Conservation (phyloP, 805 yeast species). For the Zygotorulaspora chibaensis region DNA sequence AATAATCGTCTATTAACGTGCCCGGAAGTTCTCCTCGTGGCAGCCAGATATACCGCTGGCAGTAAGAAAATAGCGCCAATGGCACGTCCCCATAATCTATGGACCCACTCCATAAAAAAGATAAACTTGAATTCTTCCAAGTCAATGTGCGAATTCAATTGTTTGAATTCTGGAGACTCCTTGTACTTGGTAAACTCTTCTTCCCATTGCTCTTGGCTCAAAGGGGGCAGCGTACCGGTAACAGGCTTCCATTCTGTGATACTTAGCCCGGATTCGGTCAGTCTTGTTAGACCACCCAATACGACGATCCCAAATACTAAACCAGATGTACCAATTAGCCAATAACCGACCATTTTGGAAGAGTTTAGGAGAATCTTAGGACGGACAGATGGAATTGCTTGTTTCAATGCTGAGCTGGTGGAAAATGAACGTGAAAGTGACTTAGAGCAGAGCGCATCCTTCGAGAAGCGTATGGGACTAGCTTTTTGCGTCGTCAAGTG, state of each 20-base stretch:
- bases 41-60: constrained; percentile 82
- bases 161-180: constrained; percentile 85
- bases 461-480: constrained; percentile 1
- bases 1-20: constrained; percentile 64
- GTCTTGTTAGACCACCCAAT: constrained; percentile 92
- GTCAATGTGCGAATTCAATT: constrained; percentile 74
- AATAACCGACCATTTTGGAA: constrained; percentile 67
- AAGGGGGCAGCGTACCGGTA: constrained; percentile 90
- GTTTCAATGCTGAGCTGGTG: constrained; percentile 11
- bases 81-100: constrained; percentile 84
- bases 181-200: constrained; percentile 76
- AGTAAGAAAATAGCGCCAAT: constrained; percentile 79
- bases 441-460: background rate
- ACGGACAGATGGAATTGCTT: constrained; percentile 18
- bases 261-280: constrained; percentile 92
- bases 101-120: constrained; percentile 97
- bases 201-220: constrained; percentile 77
- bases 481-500: constrained; percentile 2
- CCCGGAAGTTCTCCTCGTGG: constrained; percentile 57
- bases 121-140: constrained; percentile 92
- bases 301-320: constrained; percentile 92
- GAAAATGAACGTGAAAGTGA: constrained; percentile 10
- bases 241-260: constrained; percentile 99
- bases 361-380: constrained; percentile 42
- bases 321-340: constrained; percentile 84